A percentile compares a stretch with the other conserved stretches of the same genome.
Evolutionary conservation across 495 filamentous ascomycete genomes (phyloP).

Genomic region (Penicillium coprophilum): DNA sequence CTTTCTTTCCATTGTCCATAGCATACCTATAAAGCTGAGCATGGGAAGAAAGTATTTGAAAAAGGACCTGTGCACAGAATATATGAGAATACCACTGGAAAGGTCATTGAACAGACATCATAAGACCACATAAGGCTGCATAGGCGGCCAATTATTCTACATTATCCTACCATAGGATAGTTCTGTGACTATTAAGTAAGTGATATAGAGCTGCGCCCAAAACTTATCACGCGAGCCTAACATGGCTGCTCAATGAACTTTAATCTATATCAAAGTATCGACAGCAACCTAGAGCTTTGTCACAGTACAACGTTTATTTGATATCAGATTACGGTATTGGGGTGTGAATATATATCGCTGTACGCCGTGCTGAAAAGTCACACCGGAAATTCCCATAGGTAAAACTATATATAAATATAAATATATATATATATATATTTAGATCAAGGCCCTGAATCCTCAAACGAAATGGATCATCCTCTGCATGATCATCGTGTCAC

Average conservation of each 20-base stretch:
- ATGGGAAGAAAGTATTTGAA: no score
- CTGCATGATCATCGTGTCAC: neutral
- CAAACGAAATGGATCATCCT: neutral
- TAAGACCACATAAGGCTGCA: no score
- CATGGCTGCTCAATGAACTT: neutral
- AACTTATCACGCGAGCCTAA: neutral
- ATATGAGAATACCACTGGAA: no score
- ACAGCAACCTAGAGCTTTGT: neutral
- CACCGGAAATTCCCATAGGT: no score
- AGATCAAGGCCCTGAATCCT: neutral
- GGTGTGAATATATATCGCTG: neutral
- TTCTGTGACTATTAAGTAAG: neutral
- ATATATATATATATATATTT: neutral
- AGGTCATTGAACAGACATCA: no score
- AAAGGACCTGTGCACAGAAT: no score
- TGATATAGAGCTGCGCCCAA: constrained; percentile 1
- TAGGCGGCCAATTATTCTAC: neutral
- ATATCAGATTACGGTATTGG: neutral
- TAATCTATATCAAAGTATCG: neutral
- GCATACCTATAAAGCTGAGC: no score
- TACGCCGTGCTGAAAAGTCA: no score
- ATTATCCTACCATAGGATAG: neutral
- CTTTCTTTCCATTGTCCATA: no score
- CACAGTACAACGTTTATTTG: neutral
- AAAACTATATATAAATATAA: no score